phyloP scores from a whole-genome alignment of 1,284 basidiomycete species.

The Thecaphora frezii region DNA sequence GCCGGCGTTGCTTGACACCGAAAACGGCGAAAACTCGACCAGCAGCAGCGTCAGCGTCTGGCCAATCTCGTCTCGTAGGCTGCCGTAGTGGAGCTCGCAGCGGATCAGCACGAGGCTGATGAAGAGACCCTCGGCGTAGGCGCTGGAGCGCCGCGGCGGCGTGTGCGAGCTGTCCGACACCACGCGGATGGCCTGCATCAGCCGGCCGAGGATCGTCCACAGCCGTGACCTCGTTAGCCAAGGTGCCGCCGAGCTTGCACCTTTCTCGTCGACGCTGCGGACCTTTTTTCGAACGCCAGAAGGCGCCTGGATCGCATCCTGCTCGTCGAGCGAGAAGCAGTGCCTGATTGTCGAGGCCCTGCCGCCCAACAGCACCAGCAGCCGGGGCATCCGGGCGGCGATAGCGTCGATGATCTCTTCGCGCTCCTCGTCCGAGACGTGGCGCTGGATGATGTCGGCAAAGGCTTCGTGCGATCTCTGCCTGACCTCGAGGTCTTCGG shows the following conservation, averaged over 20 bases:
- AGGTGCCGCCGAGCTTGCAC: too few relatives aligned
- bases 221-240: background rate
- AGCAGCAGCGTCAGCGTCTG: background rate
- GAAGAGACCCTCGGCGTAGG: background rate
- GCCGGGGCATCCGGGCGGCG: background rate
- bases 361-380: background rate
- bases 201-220: background rate
- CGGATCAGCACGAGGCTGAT: background rate
- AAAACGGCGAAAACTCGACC: background rate
- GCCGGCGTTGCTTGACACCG: background rate
- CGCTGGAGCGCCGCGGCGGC: background rate
- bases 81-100: background rate
- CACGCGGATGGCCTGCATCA: background rate
- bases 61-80: background rate
- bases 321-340: background rate
- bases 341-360: background rate
- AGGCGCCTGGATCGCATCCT: background rate
- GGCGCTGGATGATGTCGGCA: background rate
- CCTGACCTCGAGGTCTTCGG: background rate
- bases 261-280: background rate
- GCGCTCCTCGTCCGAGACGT: background rate
- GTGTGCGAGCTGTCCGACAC: background rate
- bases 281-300: too few relatives aligned
- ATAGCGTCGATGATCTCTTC: background rate
- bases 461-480: background rate